A percentile compares a stretch with the other conserved stretches of the same genome.
phyloP scores from a whole-genome alignment of 805 yeast species.

The Kuraishia ogatae region DNA sequence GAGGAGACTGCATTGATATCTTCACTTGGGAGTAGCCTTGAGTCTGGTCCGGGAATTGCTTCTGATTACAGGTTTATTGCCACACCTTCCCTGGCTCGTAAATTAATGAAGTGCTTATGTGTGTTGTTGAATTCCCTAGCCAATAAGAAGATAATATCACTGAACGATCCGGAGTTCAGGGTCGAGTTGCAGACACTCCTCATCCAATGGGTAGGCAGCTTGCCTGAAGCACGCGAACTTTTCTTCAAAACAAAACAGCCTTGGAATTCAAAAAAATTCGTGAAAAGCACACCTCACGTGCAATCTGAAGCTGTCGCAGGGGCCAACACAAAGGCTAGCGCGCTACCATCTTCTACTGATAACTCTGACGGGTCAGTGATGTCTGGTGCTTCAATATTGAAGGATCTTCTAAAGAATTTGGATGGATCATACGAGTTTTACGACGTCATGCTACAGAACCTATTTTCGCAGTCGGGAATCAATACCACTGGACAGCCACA shows the following conservation, averaged over 20 bases:
- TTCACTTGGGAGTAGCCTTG: constrained; percentile 9
- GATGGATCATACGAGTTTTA: no score
- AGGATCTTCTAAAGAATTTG: no score
- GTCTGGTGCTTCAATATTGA: no score
- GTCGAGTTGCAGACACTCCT: constrained; percentile 53
- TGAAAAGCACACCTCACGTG: background rate
- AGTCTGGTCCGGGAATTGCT: background rate
- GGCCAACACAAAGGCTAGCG: no score
- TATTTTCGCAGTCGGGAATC: no score
- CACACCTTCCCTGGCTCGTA: constrained; percentile 22
- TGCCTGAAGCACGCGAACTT: constrained; percentile 55
- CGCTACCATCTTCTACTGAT: no score
- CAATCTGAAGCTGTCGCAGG: background rate
- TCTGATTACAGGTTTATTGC: constrained; percentile 20
- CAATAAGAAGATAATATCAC: constrained; percentile 31
- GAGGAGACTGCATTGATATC: constrained; percentile 8
- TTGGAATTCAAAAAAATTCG: background rate
- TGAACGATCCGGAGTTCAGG: constrained; percentile 42
- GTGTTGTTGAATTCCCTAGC: constrained; percentile 51
- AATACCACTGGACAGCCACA: no score
- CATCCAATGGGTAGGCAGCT: constrained; percentile 54
- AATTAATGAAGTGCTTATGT: constrained; percentile 46
- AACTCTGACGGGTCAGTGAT: no score
- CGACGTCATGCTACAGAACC: no score
- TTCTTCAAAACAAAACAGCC: constrained; percentile 20